Percentiles rank a stretch among this genome's conserved stretches.
Conservation (phyloP, 2,329 filamentous ascomycete species). For the Leptodontidium sp. region DNA sequence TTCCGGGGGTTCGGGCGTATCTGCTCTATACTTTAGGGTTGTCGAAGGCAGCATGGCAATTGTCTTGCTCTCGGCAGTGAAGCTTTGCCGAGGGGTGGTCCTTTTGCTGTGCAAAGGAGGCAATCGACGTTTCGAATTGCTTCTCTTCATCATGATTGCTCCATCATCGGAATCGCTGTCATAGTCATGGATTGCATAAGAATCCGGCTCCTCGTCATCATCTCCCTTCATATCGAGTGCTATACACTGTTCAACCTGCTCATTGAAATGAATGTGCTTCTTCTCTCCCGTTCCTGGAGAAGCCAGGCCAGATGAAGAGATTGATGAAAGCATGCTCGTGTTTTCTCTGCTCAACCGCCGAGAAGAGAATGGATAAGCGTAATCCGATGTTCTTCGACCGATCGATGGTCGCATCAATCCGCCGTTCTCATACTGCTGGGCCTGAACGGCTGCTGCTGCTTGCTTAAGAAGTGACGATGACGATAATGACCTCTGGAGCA, state of each 20-base stretch:
- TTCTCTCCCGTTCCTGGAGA: slow-evolving; percentile 71
- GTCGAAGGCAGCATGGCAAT: slow-evolving; percentile 74
- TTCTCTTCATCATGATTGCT: slow-evolving; percentile 74
- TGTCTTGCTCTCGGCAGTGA: slow-evolving; percentile 67
- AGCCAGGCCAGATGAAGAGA: slow-evolving; percentile 73
- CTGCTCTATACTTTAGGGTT: slow-evolving; percentile 65
- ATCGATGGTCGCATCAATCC: slow-evolving; percentile 60
- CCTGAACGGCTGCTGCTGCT: slow-evolving; percentile 53
- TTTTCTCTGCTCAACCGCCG: slow-evolving; percentile 68
- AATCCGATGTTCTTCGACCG: slow-evolving; percentile 73
- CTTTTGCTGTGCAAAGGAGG: slow-evolving; percentile 49
- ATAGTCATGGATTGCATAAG: slow-evolving; percentile 51
- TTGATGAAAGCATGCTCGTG: slow-evolving; percentile 68
- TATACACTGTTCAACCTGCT: slow-evolving; percentile 95
- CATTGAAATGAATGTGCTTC: slow-evolving; percentile 96
- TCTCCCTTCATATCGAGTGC: slow-evolving; percentile 87
- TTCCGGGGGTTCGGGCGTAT: slow-evolving; percentile 69
- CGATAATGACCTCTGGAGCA: slow-evolving; percentile 88
- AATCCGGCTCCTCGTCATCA: slow-evolving; percentile 68
- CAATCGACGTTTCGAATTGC: slow-evolving; percentile 59
- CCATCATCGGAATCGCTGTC: slow-evolving; percentile 67
- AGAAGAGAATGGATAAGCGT: slow-evolving; percentile 70
- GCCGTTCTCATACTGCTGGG: slow-evolving; percentile 55
- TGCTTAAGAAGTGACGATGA: slow-evolving; percentile 86
- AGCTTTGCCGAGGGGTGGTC: slow-evolving; percentile 53